Percentiles rank a stretch among this genome's conserved stretches.
phyloP scores from a whole-genome alignment of 2,329 filamentous ascomycete genomes.

The Botrytis fabae region DNA sequence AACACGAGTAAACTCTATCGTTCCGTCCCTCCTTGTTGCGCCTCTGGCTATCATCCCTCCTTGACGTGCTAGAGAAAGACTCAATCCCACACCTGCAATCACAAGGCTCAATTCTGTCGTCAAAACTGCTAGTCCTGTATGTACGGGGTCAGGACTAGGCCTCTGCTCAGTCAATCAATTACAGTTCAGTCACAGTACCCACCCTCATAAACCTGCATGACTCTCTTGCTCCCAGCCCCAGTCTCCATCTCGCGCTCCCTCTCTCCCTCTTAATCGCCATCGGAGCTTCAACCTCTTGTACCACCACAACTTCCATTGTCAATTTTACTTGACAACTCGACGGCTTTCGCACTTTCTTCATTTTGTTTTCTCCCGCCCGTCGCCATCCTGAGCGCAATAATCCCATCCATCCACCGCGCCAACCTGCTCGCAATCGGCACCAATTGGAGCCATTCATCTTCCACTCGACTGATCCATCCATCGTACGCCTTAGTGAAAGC shows the following conservation, averaged over 20 bases:
- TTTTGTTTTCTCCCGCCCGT: not conserved
- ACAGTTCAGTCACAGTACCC: not conserved
- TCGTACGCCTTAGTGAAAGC: not conserved
- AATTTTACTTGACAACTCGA: not conserved
- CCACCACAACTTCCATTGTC: not conserved
- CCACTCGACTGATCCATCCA: not conserved
- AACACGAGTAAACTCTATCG: not conserved
- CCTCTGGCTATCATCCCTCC: not conserved
- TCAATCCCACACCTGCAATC: not conserved
- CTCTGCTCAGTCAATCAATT: not conserved
- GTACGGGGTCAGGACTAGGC: not conserved
- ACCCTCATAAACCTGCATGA: not conserved
- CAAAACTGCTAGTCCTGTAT: not conserved
- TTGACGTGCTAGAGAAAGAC: not conserved
- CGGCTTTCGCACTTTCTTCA: not conserved
- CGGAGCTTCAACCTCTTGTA: constrained; percentile 19
- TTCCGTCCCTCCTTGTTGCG: not conserved
- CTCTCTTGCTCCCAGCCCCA: constrained; percentile 2
- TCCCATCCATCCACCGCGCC: not conserved
- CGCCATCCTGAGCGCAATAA: too few relatives aligned
- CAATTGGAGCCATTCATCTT: not conserved
- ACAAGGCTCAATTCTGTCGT: constrained; percentile 5
- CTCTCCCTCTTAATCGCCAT: constrained; percentile 5
- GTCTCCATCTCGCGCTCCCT: not conserved
- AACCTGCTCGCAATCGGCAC: not conserved